Base-by-base conservation (phyloP, 2,329 filamentous ascomycete genomes). In the Ophiostoma montium region DNA sequence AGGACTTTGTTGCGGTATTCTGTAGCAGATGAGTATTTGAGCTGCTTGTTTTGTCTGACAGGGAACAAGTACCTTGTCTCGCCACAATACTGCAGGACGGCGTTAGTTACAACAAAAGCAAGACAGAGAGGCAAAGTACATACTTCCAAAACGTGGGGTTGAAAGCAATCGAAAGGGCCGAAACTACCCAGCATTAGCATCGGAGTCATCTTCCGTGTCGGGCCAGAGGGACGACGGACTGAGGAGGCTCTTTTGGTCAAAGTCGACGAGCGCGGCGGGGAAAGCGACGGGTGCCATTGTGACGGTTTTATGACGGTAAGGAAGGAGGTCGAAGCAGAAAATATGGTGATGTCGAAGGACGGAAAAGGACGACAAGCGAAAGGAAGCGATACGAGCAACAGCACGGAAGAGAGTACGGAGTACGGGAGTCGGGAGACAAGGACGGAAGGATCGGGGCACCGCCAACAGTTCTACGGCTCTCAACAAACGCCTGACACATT, bases 141-240 rank as follows among this genome's bases (percentile, higher is more conserved):
- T 75, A 95, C 89, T 98, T 98, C 92, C 92, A 98, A 67, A 95
- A 96, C n/a, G 92, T 82, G 19, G 92, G 92, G 67, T 98, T 98
- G 69, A 98, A 96, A 45, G 82, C 75, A 67, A 98, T 94, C 48
- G 85, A 77, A 50, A 72, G 74, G 44, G 82, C 85, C 57, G 87
- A 86, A 57, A 92, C 89, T 95, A 57, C 23, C 23, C 42, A 21
- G 32, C 1, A 16, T 44, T 44, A 44, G 42, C 13, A 35, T 35
- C 35, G 39, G n/a, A 35, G 33, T 9, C n/a, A 7, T 21, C 16
- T 2, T 21, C n/a, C n/a, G 11, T 2, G 35, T 41, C 12, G 49
- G 19, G 39, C 15, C 30, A 12, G 11, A 9, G 18, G 23, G 23
- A 8, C 46, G 47, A 68, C 78, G 53, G 73, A 87, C 84, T 64